Conservation (phyloP, 176 grass and related monocot genomes). For the Aechmea fasciata region DNA sequence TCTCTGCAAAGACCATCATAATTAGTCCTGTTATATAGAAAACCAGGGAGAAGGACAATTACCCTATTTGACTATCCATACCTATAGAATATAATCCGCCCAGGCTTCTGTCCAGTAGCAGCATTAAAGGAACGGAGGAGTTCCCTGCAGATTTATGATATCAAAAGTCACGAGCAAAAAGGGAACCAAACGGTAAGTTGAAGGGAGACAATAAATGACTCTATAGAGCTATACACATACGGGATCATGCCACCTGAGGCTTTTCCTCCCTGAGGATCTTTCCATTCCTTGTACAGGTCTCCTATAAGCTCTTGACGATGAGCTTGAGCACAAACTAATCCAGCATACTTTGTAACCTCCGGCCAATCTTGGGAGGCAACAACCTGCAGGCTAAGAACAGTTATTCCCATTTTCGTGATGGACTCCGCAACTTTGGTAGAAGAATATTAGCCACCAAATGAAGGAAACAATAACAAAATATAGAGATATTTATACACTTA, state of each 20-base stretch:
- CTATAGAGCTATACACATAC: conserved; percentile 18
- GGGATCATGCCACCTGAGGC: conserved; percentile 72
- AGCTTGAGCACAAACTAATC: conserved; percentile 78
- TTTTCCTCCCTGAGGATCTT: conserved; percentile 59
- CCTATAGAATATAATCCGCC: conserved; percentile 85
- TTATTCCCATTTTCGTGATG: background rate
- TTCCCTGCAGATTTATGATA: conserved; percentile 44
- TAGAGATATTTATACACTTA: no score
- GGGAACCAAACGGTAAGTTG: background rate
- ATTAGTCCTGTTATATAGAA: background rate
- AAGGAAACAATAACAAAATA: no score
- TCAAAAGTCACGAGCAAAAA: background rate
- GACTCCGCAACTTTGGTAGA: no score
- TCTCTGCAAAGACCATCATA: conserved; percentile 32
- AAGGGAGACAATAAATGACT: background rate
- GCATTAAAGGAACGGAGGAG: conserved; percentile 80
- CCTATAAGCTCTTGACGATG: conserved; percentile 84
- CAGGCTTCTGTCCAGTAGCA: conserved; percentile 62
- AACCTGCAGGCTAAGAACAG: conserved; percentile 40
- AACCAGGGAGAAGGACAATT: background rate
- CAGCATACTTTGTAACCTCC: conserved; percentile 91
- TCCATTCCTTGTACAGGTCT: conserved; percentile 69
- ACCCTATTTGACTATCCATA: conserved; percentile 2
- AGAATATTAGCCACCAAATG: no score
- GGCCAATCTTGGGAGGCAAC: conserved; percentile 97